phyloP scores from a whole-genome alignment of 371 early-diverging fungal species.

The Apophysomyces ossiformis region DNA sequence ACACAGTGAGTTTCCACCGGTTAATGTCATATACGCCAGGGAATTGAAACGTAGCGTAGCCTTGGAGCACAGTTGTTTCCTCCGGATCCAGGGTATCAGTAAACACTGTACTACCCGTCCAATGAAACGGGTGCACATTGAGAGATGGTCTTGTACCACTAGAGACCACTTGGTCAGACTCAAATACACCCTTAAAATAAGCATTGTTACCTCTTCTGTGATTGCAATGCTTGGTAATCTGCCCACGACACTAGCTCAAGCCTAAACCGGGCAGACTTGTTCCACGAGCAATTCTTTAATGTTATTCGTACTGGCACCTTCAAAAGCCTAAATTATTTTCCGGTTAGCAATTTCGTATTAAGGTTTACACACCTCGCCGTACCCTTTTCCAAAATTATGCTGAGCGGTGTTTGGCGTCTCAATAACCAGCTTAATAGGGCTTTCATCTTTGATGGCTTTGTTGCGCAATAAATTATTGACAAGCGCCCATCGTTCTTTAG shows the following conservation, averaged over 20 bases:
- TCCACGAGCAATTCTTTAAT: conserved; percentile 70
- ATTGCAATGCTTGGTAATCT: conserved; percentile 27
- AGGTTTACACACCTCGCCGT: conserved; percentile 5
- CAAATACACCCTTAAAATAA: background rate
- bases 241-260: conserved; percentile 60
- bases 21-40: conserved; percentile 77
- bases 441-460: conserved; percentile 63
- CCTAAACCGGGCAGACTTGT: conserved; percentile 55
- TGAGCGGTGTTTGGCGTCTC: conserved; percentile 37
- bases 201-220: conserved; percentile 14
- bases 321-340: conserved; percentile 43
- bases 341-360: background rate
- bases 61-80: conserved; percentile 43
- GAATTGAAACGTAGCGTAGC: conserved; percentile 60
- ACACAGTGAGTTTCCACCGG: conserved; percentile 68
- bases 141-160: conserved; percentile 33
- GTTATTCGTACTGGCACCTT: conserved; percentile 53
- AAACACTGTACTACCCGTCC: conserved; percentile 65
- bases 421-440: conserved; percentile 68
- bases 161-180: background rate
- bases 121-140: conserved; percentile 57
- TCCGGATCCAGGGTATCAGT: conserved; percentile 61
- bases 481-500: conserved; percentile 65
- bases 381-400: conserved; percentile 63
- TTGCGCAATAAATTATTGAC: conserved; percentile 66